Base-by-base conservation (phyloP, 1,139 yeast genomes). In the Entelexis paramagnoliae region DNA sequence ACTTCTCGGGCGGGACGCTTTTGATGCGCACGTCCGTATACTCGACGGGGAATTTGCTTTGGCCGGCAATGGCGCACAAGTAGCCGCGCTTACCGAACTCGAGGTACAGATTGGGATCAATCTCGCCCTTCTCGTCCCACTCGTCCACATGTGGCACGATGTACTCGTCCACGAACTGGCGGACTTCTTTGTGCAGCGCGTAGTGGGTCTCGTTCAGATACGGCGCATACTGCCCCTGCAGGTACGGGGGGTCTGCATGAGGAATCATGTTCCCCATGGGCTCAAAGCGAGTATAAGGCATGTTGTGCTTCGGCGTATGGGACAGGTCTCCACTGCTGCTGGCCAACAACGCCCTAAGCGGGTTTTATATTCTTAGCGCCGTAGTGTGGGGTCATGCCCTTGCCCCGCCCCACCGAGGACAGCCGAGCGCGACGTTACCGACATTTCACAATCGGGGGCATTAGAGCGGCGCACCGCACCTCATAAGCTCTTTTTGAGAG, bases 171-270 rank as follows among this genome's bases (percentile, higher is more conserved):
- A 68, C 72, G 64, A 70, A 71, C 43, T 58, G 65, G 22, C 74
- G 66, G 20, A 70, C 66, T 55, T 68, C 72, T 43, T 61, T 61
- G 19, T 74, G 66, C 43, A 71, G 62, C 7, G 70, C 70, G 40
- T 60, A 63, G 56, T 71, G 75, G 8, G 72, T 62, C 52, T 68
- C 72, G 51, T 69, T 68, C 61, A 66, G 68, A 62, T 67, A 70
- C 11, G 70, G 68, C 13, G 72, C 58, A 53, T 63, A 64, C 57
- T 63, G 63, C n/a, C 74, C 73, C 57, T 70, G 72, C 58, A 68
- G 67, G 69, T 72, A 69, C 24, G 64, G 56, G 11, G 75, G 72
- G 56, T 71, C 75, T 11, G 69, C 71, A 55, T 62, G 71, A 3
- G 75, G 74, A 13, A 71, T 56, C 53, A 63, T 58, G 49, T 68